Percentiles rank a stretch among this genome's conserved stretches.
These are phyloP conservation scores for Chlamydomonas reinhardtii DNA, from an alignment of 163 green algal genomes.

Conservation along the genomic window DNA sequence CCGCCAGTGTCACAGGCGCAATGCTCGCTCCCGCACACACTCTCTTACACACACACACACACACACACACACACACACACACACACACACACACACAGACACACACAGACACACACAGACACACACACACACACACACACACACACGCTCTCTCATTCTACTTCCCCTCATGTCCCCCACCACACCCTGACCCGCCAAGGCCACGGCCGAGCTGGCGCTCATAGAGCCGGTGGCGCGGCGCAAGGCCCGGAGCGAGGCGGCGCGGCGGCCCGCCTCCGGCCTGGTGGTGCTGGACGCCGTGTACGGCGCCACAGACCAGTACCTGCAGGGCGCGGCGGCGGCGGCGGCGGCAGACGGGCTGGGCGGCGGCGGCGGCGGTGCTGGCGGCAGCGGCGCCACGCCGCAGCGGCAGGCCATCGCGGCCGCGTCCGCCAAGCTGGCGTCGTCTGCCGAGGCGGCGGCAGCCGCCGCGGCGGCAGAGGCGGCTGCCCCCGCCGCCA, in stretches of 20 bases:
- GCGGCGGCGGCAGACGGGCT: background rate
- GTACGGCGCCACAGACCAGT: slow-evolving; percentile 48
- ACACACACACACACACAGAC: too few species aligned
- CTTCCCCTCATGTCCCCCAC: too few species aligned
- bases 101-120: too few species aligned
- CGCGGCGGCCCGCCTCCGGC: slow-evolving; percentile 46
- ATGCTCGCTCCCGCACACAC: too few species aligned
- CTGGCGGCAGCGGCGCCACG: background rate
- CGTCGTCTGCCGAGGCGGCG: background rate
- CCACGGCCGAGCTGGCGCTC: slow-evolving; percentile 10
- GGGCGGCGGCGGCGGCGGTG: background rate
- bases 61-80: too few species aligned
- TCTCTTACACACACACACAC: too few species aligned
- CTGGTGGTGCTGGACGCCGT: slow-evolving; percentile 73
- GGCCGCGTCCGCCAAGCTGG: background rate
- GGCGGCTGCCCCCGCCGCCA: background rate
- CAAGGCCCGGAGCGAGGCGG: slow-evolving; percentile 46
- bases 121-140: background rate
- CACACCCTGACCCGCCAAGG: slow-evolving; percentile 3
- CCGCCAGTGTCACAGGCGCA: too few species aligned
- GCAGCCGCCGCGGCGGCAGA: background rate
- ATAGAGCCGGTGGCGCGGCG: slow-evolving; percentile 41
- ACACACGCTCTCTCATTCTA: too few species aligned
- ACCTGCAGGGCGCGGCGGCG: slow-evolving; percentile 12
- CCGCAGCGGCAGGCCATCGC: too few species aligned